Evolutionary conservation across 805 yeast species (phyloP), one percentile per base, ranked within the genome.

Genomic region (Schizosaccharomyces japonicus): DNA sequence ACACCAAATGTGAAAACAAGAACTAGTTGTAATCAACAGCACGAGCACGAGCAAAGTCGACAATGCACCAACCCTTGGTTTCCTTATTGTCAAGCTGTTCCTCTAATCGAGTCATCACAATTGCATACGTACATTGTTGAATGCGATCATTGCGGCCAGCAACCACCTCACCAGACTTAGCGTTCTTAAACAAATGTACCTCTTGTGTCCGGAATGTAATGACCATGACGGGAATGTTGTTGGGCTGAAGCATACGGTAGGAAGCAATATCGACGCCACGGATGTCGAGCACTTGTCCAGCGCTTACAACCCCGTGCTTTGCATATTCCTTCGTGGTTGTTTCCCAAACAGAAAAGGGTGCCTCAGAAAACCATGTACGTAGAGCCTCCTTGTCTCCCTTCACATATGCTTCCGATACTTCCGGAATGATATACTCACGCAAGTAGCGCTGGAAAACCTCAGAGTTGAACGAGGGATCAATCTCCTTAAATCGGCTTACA

Each of bases 121-220:
- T 75, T 36, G 94, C 96, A 60, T 90, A 90, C n/a, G 93, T 78
- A 56, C 92, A 77, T 71, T 82, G 72, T 62, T 82, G 75, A 55
- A 90, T 82, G 63, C 84, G 84, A 57, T 85, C 94, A 59, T 84
- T 94, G 29, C 84, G 75, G 57, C 98, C 99, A 6, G 96, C 98
- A 48, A 85, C 92, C 49, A 90, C 70, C 63, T 87, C 93, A 47
- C 93, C 94, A 29, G 95, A 80, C 67, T 85, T 85, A 52, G 76
- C 74, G 61, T 80, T 82, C 67, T 84, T 78, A 69, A 76, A 90
- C 52, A 83, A 66, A 58, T 81, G 87, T 51, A 92, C 76, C 60
- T 90, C 99, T 66, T 90, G 98, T 6, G 94, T 96, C 62, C 98
- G 76, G 60, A 95, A 84, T 46, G 93, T 80, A 52, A 84, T 81